These are phyloP conservation scores for Spizellomyces punctatus DNA, from an alignment of 192 early-diverging fungal species.

Conservation along the genomic window DNA sequence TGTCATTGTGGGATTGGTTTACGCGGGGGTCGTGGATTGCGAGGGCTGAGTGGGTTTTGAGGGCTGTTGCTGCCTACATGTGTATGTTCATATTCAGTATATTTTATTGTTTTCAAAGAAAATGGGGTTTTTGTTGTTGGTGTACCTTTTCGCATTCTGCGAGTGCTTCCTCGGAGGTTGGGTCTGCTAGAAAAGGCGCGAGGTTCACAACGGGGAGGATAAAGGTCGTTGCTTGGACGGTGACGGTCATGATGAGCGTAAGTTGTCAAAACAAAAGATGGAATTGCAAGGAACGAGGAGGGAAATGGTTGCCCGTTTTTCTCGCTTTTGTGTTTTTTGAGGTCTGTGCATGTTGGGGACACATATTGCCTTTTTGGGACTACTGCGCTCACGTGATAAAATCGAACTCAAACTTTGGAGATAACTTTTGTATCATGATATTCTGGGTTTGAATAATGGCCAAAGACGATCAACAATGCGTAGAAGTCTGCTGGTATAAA, in stretches of 20 bases:
- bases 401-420: no score
- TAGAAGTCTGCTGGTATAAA: no score
- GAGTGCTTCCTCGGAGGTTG: slow-evolving; percentile 50
- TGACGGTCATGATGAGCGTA: slow-evolving; percentile 18
- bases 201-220: slow-evolving; percentile 60
- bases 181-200: slow-evolving; percentile 56
- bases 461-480: no score
- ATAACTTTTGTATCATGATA: no score
- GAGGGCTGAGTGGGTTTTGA: slow-evolving; percentile 65
- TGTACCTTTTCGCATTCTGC: slow-evolving; percentile 58
- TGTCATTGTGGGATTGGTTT: slow-evolving; percentile 47
- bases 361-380: no score
- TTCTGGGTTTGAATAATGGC: no score
- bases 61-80: slow-evolving; percentile 60
- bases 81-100: background rate
- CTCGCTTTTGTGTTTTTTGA: no score
- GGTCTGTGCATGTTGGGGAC: no score
- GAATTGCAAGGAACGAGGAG: no score
- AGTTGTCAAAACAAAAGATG: no score
- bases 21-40: slow-evolving; percentile 71
- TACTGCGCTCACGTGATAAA: no score
- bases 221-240: slow-evolving; percentile 19
- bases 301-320: no score
- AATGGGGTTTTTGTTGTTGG: background rate
- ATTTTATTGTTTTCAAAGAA: background rate